phyloP scores from a whole-genome alignment of 495 filamentous ascomycete genomes.

The Glarea lozoyensis region DNA sequence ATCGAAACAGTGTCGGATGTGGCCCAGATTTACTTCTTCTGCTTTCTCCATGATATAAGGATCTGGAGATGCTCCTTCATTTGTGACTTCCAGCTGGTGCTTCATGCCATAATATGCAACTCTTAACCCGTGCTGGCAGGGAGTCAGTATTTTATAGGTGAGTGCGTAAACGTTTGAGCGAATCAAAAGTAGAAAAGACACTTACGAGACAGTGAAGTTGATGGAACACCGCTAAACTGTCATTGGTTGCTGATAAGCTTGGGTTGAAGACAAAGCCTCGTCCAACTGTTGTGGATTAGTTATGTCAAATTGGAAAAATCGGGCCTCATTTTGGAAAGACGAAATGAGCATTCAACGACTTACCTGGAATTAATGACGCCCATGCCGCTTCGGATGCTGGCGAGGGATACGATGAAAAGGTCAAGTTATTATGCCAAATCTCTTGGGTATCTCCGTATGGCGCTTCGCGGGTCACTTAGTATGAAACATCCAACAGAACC shows the following conservation, averaged over 20 bases:
- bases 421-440: too few species aligned
- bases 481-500: too few species aligned
- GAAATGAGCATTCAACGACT: too few species aligned
- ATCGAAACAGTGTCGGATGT: slow-evolving; percentile 24
- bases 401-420: too few species aligned
- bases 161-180: background rate
- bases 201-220: background rate
- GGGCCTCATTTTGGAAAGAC: too few species aligned
- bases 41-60: too few species aligned
- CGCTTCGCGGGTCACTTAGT: too few species aligned
- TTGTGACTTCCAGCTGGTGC: background rate
- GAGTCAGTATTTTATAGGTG: background rate
- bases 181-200: background rate
- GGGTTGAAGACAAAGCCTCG: background rate
- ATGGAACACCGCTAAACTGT: background rate
- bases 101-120: background rate
- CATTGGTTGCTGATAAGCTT: background rate
- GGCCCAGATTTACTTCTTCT: background rate
- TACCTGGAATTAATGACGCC: too few species aligned
- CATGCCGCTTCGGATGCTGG: too few species aligned
- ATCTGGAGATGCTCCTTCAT: background rate
- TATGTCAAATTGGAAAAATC: too few species aligned
- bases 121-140: background rate
- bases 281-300: too few species aligned
- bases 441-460: too few species aligned